Evolutionary conservation across 1,284 basidiomycete species (phyloP).

Genomic region (Pyrrhoderma noxium): DNA sequence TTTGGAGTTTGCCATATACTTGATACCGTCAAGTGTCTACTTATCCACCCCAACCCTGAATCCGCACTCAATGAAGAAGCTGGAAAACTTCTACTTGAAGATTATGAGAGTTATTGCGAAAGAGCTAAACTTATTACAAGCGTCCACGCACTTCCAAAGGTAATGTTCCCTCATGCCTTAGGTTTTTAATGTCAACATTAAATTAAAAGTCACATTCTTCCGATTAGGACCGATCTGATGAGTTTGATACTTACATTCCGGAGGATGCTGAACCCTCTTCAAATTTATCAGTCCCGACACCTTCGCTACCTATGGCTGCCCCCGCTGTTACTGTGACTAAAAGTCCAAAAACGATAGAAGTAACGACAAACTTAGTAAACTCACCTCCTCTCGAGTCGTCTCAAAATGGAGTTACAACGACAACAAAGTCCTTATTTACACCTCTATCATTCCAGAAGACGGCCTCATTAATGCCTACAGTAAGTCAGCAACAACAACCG

Average conservation of each 20-base stretch:
- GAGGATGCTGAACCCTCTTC: slow-evolving; percentile 19
- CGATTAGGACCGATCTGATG: slow-evolving; percentile 47
- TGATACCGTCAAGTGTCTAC: slow-evolving; percentile 86
- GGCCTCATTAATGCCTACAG: slow-evolving; percentile 11
- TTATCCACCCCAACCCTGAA: slow-evolving; percentile 95
- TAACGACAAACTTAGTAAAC: slow-evolving; percentile 22
- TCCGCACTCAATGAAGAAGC: slow-evolving; percentile 93
- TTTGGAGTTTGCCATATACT: slow-evolving; percentile 89
- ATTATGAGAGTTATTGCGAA: slow-evolving; percentile 80
- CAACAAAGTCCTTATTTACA: slow-evolving; percentile 17
- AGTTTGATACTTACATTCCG: slow-evolving; percentile 50
- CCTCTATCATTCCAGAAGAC: slow-evolving; percentile 13
- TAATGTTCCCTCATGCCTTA: slow-evolving; percentile 18
- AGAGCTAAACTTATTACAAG: slow-evolving; percentile 78
- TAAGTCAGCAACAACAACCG: neutral
- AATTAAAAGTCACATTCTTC: slow-evolving; percentile 1
- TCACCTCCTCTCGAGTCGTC: slow-evolving; percentile 19
- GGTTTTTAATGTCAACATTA: neutral
- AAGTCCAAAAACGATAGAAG: slow-evolving; percentile 19
- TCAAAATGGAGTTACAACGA: slow-evolving; percentile 8
- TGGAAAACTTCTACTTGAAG: slow-evolving; percentile 83
- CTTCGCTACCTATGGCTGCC: slow-evolving; percentile 15
- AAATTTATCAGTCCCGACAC: slow-evolving; percentile 18
- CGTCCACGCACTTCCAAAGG: slow-evolving; percentile 72
- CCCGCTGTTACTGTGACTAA: slow-evolving; percentile 5